Evolutionary conservation across 2,329 filamentous ascomycete species (phyloP).

Genomic region (Zymoseptoria tritici): DNA sequence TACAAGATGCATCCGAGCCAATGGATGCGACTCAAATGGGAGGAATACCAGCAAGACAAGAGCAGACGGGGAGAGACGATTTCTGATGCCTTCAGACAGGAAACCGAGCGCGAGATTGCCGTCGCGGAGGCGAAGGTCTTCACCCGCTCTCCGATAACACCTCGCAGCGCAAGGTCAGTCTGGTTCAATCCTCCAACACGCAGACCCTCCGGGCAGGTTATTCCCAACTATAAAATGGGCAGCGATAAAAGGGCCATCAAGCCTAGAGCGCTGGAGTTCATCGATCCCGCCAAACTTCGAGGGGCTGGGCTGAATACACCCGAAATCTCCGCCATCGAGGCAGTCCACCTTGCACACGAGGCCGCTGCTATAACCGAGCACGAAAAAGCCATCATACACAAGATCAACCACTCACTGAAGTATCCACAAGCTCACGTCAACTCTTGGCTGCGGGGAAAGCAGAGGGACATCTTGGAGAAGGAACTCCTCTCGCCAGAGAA

Average conservation of each 20-base stretch:
- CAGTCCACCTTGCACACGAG: not conserved
- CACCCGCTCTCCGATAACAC: not conserved
- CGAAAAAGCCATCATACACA: not conserved
- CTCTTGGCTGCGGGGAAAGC: not conserved
- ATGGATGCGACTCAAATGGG: not conserved
- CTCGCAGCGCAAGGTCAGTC: not conserved
- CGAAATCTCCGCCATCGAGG: not conserved
- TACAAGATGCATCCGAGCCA: not conserved
- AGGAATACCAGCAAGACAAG: not conserved
- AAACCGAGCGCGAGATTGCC: not conserved
- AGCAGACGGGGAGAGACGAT: not conserved
- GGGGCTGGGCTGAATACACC: not conserved
- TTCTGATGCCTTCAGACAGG: not conserved
- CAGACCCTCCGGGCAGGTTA: not conserved
- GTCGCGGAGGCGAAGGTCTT: not conserved
- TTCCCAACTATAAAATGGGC: not conserved
- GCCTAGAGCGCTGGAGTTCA: not conserved
- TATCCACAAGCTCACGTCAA: conserved; percentile 1
- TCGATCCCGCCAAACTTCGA: not conserved
- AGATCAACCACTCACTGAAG: conserved; percentile 4
- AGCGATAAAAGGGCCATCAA: not conserved
- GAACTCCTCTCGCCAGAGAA: conserved; percentile 1
- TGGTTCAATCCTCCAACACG: not conserved
- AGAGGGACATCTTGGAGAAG: conserved; percentile 5
- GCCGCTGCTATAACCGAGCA: not conserved